Evolutionary conservation across 2,329 filamentous ascomycete genomes (phyloP), one percentile per base, ranked within the genome.

Genomic region (Xylaria sp.): DNA sequence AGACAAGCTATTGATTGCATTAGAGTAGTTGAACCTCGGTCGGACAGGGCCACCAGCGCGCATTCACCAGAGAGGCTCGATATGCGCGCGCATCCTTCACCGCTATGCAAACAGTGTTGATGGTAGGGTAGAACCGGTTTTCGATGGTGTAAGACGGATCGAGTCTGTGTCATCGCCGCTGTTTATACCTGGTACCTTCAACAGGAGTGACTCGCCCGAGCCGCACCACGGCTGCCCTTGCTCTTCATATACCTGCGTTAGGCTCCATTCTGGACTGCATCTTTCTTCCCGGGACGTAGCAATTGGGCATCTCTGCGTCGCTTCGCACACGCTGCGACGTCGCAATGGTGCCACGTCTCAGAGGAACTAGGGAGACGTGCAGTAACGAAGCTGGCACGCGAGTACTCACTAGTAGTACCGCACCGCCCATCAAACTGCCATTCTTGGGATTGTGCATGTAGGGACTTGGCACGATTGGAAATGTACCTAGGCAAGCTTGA

Each of bases 321-420:
- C 46, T 66, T 66, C 20, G 41, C 54, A 32, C 52, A 54, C 56
- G 59, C 15, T 5, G 44, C 4, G 15, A 55, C 20, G 56, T 37
- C 32, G 55, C 39, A 62, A 66, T 57, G 66, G 66, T 66, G 69
- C 69, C 69, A 71, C 69, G 69, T 71, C 39, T 62, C 32, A 41
- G 2, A 51, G 52, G 37, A 41, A 51, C 20, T 20, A 48, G 37
- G 32, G 25, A 66, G 23, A 34, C 61, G 44, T 57, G 62, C 62
- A 65, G 50, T 25, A 63, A 25, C 37, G 48, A 59, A 55, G 46
- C 58, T 60, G n/a, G 20, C 13, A 41, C 28, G 37, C 41, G n/a
- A 48, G n/a, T 28, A 6, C 28, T 28, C 28, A 28, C 28, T 28
- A 28, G 28, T 28, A 28, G 28, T 23, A 52, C 34, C 25, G 55